A percentile compares a stretch with the other conserved stretches of the same genome.
These are phyloP conservation scores for Yamadazyma sp. DNA, from an alignment of 1,139 yeast species.

Conservation along the genomic window DNA sequence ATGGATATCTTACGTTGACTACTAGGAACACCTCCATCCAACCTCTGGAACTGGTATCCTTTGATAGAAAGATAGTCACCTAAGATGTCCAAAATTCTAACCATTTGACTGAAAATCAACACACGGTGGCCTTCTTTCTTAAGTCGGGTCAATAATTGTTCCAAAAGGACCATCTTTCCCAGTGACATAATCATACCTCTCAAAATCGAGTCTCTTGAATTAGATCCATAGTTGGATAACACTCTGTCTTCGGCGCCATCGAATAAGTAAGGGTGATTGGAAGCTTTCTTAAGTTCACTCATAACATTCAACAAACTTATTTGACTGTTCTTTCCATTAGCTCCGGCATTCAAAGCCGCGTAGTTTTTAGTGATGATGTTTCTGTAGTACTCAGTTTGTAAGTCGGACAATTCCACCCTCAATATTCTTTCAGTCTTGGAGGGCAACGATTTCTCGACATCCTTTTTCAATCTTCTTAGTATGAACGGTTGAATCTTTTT, in stretches of 20 bases:
- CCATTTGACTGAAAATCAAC: slow-evolving; percentile 95
- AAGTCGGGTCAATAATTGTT: slow-evolving; percentile 79
- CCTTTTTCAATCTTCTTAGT: slow-evolving; percentile 89
- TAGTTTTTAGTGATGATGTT: slow-evolving; percentile 91
- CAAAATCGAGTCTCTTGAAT: slow-evolving; percentile 73
- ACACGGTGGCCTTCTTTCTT: slow-evolving; percentile 95
- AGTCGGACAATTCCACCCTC: slow-evolving; percentile 91
- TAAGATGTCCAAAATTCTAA: slow-evolving; percentile 87
- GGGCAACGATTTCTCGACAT: slow-evolving; percentile 94
- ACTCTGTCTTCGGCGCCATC: slow-evolving; percentile 91
- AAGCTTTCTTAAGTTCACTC: slow-evolving; percentile 95
- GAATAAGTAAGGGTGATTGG: slow-evolving; percentile 93
- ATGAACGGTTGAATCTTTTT: slow-evolving; percentile 86
- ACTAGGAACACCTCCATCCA: slow-evolving; percentile 97
- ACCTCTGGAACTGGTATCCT: slow-evolving; percentile 87
- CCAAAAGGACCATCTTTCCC: slow-evolving; percentile 95
- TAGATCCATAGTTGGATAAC: slow-evolving; percentile 57
- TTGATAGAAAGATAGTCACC: slow-evolving; percentile 91
- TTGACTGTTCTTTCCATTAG: slow-evolving; percentile 60
- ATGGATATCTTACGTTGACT: slow-evolving; percentile 91
- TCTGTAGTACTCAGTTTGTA: slow-evolving; percentile 93
- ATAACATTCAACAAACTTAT: slow-evolving; percentile 85
- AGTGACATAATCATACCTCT: slow-evolving; percentile 96
- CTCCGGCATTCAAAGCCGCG: slow-evolving; percentile 84
- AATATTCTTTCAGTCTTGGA: slow-evolving; percentile 92